Evolutionary conservation across 2,329 filamentous ascomycete species (phyloP), one percentile per base, ranked within the genome.

Genomic region (Fusarium coffeatum): DNA sequence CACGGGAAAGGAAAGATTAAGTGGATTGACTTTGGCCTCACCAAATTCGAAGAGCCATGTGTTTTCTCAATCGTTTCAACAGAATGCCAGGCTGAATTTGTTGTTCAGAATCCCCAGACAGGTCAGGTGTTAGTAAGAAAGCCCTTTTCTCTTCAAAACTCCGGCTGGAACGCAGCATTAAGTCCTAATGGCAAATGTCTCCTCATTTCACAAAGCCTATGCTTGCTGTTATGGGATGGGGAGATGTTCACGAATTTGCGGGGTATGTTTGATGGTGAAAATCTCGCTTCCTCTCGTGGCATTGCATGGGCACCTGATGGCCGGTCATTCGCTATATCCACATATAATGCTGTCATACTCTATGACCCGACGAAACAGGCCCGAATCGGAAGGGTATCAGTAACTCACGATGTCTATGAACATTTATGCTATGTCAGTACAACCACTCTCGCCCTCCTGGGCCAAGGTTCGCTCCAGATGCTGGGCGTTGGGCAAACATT

Each of bases 171-270:
- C 12, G 28, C 28, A 30, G 12, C 28, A 13, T 30, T 30, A 30
- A 30, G 28, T 11, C 16, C 32, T 37, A 5, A n/a, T 1, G 2
- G 32, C 32, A 37, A n/a, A 6, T 18, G 9, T 3, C 16, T 37
- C 16, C 16, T 37, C 0, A n/a, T 37, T 37, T 3, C 9, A 11
- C 9, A 18, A 2, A 6, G 1, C 0, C 1, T 0, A 18, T 0
- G 1, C 1, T 6, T 37, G 5, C 9, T 18, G 9, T 37, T 37
- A 2, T 37, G 32, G 32, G 5, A 37, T 4, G 16, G 32, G 9
- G 16, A 6, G 9, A 11, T 6, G 16, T 3, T 34, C 0, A 1
- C 0, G 10, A 18, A 2, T 16, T 18, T 34, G 28, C 12, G 2
- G 28, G 3, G 13, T 7, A 1, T 13, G 13, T 13, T 30, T 13